Percentiles rank a stretch among this genome's conserved stretches.
Conservation (phyloP, 306 rosid species). For the Datisca glomerata region DNA sequence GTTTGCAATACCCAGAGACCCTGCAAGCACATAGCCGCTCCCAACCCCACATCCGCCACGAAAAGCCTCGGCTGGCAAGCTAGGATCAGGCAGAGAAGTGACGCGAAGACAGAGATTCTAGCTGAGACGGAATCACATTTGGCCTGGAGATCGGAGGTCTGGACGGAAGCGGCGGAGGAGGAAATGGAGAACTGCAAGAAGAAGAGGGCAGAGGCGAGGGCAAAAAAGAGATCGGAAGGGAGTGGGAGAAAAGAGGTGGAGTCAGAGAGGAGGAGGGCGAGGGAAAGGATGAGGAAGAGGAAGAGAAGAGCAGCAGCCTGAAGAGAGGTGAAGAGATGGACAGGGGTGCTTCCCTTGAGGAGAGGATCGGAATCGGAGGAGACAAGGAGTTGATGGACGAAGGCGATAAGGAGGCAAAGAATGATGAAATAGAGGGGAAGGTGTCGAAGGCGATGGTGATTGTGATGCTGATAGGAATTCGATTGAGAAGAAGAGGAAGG, state of each 20-base stretch:
- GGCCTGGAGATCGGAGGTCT: slow-evolving; percentile 62
- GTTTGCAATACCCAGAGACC: slow-evolving; percentile 80
- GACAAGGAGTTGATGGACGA: slow-evolving; percentile 37
- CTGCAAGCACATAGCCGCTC: slow-evolving; percentile 46
- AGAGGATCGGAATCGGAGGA: slow-evolving; percentile 61
- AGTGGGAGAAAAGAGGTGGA: slow-evolving; percentile 33
- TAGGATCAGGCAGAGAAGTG: slow-evolving; percentile 39
- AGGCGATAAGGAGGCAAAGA: slow-evolving; percentile 33
- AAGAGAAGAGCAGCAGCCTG: slow-evolving; percentile 52
- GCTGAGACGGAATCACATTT: slow-evolving; percentile 59
- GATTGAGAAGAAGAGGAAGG: slow-evolving; percentile 10
- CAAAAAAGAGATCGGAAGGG: slow-evolving; percentile 54
- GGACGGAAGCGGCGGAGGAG: slow-evolving; percentile 40
- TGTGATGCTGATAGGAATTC: neutral
- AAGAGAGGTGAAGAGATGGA: slow-evolving; percentile 66
- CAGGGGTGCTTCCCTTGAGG: slow-evolving; percentile 69
- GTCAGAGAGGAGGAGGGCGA: slow-evolving; percentile 53
- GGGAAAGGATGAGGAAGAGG: slow-evolving; percentile 54
- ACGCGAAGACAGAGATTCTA: slow-evolving; percentile 31
- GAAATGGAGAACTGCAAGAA: slow-evolving; percentile 45
- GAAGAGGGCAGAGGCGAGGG: slow-evolving; percentile 54
- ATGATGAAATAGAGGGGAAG: slow-evolving; percentile 43
- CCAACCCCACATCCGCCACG: slow-evolving; percentile 53
- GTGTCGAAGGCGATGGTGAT: slow-evolving; percentile 30
- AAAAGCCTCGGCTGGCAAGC: slow-evolving; percentile 56